phyloP scores from a whole-genome alignment of 495 filamentous ascomycete species.

The Aspergillus saccharolyticus region DNA sequence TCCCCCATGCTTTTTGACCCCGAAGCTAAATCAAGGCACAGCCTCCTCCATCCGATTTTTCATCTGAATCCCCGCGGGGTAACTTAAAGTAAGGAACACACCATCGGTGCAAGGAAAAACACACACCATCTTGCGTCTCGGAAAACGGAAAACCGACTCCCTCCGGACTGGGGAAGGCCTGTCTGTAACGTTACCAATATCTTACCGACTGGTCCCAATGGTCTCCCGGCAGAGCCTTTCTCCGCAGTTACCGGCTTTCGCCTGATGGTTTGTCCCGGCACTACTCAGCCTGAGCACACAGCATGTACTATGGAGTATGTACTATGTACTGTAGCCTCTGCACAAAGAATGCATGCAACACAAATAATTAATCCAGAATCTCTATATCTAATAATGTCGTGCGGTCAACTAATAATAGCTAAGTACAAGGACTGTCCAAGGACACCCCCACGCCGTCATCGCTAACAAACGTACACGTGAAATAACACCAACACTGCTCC shows the following conservation, averaged over 20 bases:
- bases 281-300: too few relatives aligned
- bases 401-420: not conserved
- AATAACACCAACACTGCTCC: not conserved
- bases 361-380: not conserved
- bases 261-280: too few relatives aligned
- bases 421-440: not conserved
- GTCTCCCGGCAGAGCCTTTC: slow-evolving; percentile 2
- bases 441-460: not conserved
- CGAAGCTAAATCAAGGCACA: not conserved
- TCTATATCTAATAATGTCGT: not conserved
- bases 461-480: not conserved
- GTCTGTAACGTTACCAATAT: not conserved
- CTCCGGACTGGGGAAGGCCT: not conserved
- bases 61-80: slow-evolving; percentile 25
- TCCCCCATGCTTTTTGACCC: not conserved
- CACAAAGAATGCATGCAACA: not conserved
- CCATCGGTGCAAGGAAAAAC: not conserved
- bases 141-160: not conserved
- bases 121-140: not conserved
- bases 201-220: not conserved
- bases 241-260: not conserved
- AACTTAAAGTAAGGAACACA: not conserved
- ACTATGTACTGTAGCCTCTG: not conserved
- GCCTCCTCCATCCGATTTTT: not conserved
- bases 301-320: too few relatives aligned